These are phyloP conservation scores for Ophiocordyceps camponoti-floridani DNA, from an alignment of 2,329 filamentous ascomycete species.

Conservation along the genomic window DNA sequence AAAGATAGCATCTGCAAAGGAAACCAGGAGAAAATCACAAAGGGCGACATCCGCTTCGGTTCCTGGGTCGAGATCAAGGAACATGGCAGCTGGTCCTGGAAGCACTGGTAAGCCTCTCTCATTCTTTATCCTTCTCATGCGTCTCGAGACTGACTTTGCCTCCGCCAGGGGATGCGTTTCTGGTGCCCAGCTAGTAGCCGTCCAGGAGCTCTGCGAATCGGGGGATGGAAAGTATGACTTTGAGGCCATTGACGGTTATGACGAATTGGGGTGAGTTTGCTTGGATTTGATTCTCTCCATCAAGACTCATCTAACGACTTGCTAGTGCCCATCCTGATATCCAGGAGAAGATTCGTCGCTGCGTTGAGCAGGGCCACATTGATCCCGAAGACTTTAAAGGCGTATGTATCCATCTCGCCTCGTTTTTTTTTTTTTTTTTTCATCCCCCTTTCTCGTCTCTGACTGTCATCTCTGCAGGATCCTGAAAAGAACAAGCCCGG, in stretches of 20 bases:
- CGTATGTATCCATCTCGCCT: conserved; percentile 32
- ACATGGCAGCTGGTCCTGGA: conserved; percentile 54
- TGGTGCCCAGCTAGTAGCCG: conserved; percentile 49
- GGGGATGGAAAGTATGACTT: conserved; percentile 35
- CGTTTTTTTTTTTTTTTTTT: conserved; percentile 1
- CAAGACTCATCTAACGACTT: conserved; percentile 3
- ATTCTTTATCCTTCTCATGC: neutral
- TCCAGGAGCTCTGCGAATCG: conserved; percentile 36
- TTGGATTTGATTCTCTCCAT: neutral
- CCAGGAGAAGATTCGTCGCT: conserved; percentile 56
- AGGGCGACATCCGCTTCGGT: conserved; percentile 65
- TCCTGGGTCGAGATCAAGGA: conserved; percentile 47
- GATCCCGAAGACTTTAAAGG: conserved; percentile 77
- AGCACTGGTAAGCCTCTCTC: conserved; percentile 59
- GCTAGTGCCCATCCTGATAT: conserved; percentile 33
- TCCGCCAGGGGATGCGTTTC: conserved; percentile 68
- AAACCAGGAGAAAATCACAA: conserved; percentile 48
- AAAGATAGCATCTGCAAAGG: conserved; percentile 58
- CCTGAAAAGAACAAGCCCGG: conserved; percentile 55
- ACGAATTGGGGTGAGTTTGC: conserved; percentile 37
- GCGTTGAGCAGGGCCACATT: conserved; percentile 62
- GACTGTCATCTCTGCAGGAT: conserved; percentile 33
- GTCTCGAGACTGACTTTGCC: neutral
- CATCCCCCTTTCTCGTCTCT: neutral
- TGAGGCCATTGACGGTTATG: conserved; percentile 61